Conservation (phyloP, 1,284 basidiomycete species). For the Tranzscheliella williamsii region DNA sequence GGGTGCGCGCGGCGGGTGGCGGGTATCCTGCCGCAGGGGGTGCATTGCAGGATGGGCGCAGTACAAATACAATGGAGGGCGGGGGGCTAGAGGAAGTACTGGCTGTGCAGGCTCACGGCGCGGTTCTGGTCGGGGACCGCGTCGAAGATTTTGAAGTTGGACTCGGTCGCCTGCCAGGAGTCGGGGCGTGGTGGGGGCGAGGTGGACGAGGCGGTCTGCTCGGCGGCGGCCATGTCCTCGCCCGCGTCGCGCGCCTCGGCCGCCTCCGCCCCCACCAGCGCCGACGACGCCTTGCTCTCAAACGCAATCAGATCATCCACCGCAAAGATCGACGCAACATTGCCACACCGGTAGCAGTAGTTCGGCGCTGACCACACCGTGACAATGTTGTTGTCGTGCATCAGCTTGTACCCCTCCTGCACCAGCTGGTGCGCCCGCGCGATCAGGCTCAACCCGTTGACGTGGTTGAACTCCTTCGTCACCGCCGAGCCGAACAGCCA, state of each 20-base stretch:
- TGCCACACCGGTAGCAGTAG: slow-evolving; percentile 97
- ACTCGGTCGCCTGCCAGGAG: slow-evolving; percentile 28
- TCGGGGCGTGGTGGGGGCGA: no score
- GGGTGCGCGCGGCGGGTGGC: no score
- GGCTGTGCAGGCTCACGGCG: slow-evolving; percentile 27
- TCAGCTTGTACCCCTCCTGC: slow-evolving; percentile 95
- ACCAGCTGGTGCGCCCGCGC: slow-evolving; percentile 96
- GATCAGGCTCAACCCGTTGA: slow-evolving; percentile 96
- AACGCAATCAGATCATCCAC: slow-evolving; percentile 65
- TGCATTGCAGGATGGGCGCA: no score
- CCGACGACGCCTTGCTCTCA: slow-evolving; percentile 31
- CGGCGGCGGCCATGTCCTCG: slow-evolving; percentile 1
- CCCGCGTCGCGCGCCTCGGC: slow-evolving; percentile 63
- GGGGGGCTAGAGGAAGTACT: slow-evolving; percentile 28
- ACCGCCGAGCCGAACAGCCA: slow-evolving; percentile 98
- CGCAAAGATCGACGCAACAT: slow-evolving; percentile 93
- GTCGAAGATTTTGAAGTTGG: slow-evolving; percentile 63
- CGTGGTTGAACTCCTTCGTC: slow-evolving; percentile 85
- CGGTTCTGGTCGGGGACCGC: slow-evolving; percentile 50
- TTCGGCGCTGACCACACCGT: slow-evolving; percentile 99
- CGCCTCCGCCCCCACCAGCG: slow-evolving; percentile 74
- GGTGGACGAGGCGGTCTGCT: background rate
- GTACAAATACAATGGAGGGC: no score
- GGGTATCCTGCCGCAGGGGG: no score
- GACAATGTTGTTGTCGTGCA: slow-evolving; percentile 92